Conservation (phyloP, 352 stramenopile species). For the Phytophthora pisi region DNA sequence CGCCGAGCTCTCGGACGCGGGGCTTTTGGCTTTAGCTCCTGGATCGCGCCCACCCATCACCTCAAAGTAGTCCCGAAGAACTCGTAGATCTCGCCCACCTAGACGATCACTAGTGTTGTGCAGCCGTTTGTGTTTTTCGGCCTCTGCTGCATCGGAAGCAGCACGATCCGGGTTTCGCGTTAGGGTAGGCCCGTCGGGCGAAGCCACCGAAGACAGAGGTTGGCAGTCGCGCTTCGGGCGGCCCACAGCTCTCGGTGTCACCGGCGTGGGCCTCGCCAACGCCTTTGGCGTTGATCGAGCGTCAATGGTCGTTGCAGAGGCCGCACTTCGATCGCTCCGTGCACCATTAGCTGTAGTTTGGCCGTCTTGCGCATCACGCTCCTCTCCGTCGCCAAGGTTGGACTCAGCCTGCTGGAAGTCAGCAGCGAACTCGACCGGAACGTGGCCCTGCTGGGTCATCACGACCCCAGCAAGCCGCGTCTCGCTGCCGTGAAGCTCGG, state of each 20-base stretch:
- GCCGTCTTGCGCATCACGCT: not conserved
- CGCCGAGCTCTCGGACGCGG: not conserved
- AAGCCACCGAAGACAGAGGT: not conserved
- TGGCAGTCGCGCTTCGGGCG: not conserved
- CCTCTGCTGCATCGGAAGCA: not conserved
- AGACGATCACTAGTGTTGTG: not conserved
- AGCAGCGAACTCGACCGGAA: not conserved
- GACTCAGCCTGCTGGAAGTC: not conserved
- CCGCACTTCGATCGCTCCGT: not conserved
- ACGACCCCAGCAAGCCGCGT: not conserved
- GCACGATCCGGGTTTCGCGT: not conserved
- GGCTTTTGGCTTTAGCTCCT: not conserved
- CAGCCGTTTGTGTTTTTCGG: not conserved
- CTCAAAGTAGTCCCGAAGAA: not conserved
- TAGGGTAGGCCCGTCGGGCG: not conserved
- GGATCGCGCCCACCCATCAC: not conserved
- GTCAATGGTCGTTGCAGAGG: not conserved
- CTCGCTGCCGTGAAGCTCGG: not conserved
- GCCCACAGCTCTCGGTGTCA: not conserved
- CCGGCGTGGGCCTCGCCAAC: not conserved
- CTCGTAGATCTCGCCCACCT: not conserved
- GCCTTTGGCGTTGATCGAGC: not conserved
- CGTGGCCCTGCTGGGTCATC: not conserved
- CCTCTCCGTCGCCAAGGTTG: not conserved
- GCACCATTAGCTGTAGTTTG: not conserved